A percentile compares a stretch with the other conserved stretches of the same genome.
phyloP scores from a whole-genome alignment of 2,329 filamentous ascomycete genomes.

The Oidium heveae region DNA sequence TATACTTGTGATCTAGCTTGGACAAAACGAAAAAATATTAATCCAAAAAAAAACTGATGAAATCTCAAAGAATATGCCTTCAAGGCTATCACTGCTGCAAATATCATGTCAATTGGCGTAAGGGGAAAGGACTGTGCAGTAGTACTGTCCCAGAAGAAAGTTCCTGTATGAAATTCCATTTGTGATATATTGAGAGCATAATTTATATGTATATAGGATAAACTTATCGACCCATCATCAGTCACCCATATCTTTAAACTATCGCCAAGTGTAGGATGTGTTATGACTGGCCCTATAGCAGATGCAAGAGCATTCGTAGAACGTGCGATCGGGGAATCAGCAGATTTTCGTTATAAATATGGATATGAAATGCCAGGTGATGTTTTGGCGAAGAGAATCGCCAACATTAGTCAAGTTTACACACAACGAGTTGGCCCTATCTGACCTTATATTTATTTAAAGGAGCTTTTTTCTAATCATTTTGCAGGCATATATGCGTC shows the following conservation, averaged over 20 bases:
- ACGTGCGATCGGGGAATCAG: conserved; percentile 81
- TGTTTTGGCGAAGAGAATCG: conserved; percentile 81
- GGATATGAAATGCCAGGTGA: conserved; percentile 99
- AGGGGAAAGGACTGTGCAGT: conserved; percentile 94
- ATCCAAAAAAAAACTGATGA: too few species aligned
- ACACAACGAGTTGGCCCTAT: conserved; percentile 53
- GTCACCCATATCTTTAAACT: conserved; percentile 96
- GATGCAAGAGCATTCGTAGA: conserved; percentile 85
- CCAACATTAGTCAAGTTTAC: conserved; percentile 98
- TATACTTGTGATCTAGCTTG: too few species aligned
- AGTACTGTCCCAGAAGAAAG: conserved; percentile 96
- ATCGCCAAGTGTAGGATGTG: conserved; percentile 85
- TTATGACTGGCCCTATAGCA: conserved; percentile 96
- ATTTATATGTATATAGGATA: conserved; percentile 38
- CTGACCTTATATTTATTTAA: conserved; percentile 10
- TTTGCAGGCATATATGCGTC: conserved; percentile 77
- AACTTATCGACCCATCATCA: conserved; percentile 91
- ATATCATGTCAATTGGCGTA: conserved; percentile 94
- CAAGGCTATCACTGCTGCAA: conserved; percentile 97
- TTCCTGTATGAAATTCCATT: conserved; percentile 44
- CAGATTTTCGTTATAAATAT: conserved; percentile 95
- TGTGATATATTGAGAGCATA: conserved; percentile 4
- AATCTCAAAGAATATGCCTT: conserved; percentile 76
- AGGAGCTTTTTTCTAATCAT: background rate
- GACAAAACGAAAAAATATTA: too few species aligned